Conservation (phyloP, 805 yeast species). For the Saccharomyces kudriavzevii region DNA sequence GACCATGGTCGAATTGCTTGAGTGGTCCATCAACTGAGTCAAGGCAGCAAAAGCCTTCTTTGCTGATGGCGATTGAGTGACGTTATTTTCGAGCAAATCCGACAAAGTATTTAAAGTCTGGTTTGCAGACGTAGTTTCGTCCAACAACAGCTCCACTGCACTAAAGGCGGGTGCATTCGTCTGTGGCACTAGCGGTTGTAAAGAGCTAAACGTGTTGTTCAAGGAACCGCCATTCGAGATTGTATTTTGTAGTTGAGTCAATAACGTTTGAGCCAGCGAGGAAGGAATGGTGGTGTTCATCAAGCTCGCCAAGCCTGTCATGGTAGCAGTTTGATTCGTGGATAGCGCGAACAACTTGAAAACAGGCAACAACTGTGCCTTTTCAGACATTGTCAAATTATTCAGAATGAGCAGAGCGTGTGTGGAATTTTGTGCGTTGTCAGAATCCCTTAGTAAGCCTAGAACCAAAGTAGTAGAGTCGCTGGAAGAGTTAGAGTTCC, state of each 20-base stretch:
- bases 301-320: slow-evolving; percentile 15
- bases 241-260: slow-evolving; percentile 10
- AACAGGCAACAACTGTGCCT: slow-evolving; percentile 21
- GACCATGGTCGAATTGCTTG: slow-evolving; percentile 15
- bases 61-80: slow-evolving; percentile 19
- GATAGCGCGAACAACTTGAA: slow-evolving; percentile 17
- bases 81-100: slow-evolving; percentile 14
- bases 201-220: slow-evolving; percentile 7
- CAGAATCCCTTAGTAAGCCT: slow-evolving; percentile 16
- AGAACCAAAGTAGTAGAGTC: slow-evolving; percentile 10
- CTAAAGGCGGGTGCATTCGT: slow-evolving; percentile 9
- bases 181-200: slow-evolving; percentile 12
- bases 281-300: slow-evolving; percentile 18
- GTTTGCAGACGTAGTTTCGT: slow-evolving; percentile 12
- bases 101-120: slow-evolving; percentile 13
- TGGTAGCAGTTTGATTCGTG: slow-evolving; percentile 17
- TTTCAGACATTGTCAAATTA: slow-evolving; percentile 16
- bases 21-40: slow-evolving; percentile 10
- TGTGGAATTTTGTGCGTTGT: slow-evolving; percentile 19
- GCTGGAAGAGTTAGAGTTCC: slow-evolving; percentile 8
- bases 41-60: slow-evolving; percentile 16
- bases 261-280: slow-evolving; percentile 11
- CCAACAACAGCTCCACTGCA: slow-evolving; percentile 15
- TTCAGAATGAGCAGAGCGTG: slow-evolving; percentile 19
- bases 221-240: slow-evolving; percentile 5